phyloP scores from a whole-genome alignment of 495 filamentous ascomycete genomes.

The Xylaria curta region DNA sequence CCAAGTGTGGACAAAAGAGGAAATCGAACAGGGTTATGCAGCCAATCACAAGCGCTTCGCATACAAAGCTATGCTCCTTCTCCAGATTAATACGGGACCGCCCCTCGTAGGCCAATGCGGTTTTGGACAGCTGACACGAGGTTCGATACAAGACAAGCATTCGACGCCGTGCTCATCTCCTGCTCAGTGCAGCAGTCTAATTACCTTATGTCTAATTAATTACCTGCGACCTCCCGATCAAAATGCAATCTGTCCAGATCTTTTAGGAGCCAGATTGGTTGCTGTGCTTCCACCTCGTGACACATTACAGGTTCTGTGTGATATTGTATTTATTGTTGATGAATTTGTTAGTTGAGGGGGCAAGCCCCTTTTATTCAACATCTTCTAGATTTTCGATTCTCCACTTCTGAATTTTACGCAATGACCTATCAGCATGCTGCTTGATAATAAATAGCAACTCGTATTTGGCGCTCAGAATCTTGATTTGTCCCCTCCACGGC shows the following conservation, averaged over 20 bases:
- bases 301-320: background rate
- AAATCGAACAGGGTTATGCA: constrained; percentile 23
- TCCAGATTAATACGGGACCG: constrained; percentile 10
- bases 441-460: background rate
- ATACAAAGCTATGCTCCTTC: constrained; percentile 1
- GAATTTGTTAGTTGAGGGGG: background rate
- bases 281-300: background rate
- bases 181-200: background rate
- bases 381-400: background rate
- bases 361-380: constrained; percentile 10
- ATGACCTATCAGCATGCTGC: constrained; percentile 11
- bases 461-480: background rate
- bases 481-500: background rate
- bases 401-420: background rate
- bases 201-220: background rate
- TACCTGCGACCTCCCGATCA: background rate
- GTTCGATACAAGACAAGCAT: constrained; percentile 16
- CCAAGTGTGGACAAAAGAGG: constrained; percentile 20
- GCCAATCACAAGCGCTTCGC: constrained; percentile 14
- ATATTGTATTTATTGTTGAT: background rate
- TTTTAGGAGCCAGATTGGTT: background rate
- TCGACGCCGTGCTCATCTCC: constrained; percentile 9
- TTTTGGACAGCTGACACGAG: constrained; percentile 17
- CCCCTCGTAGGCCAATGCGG: constrained; percentile 15
- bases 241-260: constrained; percentile 19